Evolutionary conservation across 768 basidiomycete genomes (phyloP).

Genomic region (Rhizopogon vesiculosus): DNA sequence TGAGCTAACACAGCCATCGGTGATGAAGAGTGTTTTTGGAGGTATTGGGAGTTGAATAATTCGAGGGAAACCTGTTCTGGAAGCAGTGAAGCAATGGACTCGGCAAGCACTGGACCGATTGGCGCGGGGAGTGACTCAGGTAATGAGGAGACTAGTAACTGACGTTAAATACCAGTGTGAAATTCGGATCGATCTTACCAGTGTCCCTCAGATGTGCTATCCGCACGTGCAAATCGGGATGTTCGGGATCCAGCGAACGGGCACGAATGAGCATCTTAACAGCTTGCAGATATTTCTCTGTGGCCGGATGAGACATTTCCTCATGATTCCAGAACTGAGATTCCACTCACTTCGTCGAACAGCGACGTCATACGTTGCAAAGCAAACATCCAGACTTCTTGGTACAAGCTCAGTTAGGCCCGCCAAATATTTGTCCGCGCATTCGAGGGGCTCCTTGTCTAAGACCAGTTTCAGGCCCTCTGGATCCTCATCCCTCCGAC

Average conservation of each 20-base stretch:
- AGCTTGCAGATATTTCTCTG: conserved; percentile 83
- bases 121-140: conserved; percentile 39
- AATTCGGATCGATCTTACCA: conserved; percentile 32
- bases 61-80: conserved; percentile 57
- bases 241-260: conserved; percentile 42
- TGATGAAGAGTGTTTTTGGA: conserved; percentile 55
- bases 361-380: conserved; percentile 75
- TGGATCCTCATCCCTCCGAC: conserved; percentile 76
- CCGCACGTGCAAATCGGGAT: conserved; percentile 70
- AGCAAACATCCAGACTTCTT: conserved; percentile 65
- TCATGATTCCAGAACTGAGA: background rate
- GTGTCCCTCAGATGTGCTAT: conserved; percentile 56
- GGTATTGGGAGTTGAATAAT: conserved; percentile 69
- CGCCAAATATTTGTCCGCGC: conserved; percentile 64
- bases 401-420: conserved; percentile 54
- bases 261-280: conserved; percentile 60
- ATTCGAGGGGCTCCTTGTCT: conserved; percentile 63
- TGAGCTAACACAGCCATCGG: conserved; percentile 54
- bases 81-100: conserved; percentile 45
- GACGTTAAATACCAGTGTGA: conserved; percentile 1
- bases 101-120: conserved; percentile 45
- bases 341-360: conserved; percentile 66
- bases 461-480: conserved; percentile 70
- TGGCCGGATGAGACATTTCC: background rate
- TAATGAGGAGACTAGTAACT: conserved; percentile 37